Evolutionary conservation across 2,329 filamentous ascomycete genomes (phyloP), one percentile per base, ranked within the genome.

Genomic region (Cryphonectria radicalis): DNA sequence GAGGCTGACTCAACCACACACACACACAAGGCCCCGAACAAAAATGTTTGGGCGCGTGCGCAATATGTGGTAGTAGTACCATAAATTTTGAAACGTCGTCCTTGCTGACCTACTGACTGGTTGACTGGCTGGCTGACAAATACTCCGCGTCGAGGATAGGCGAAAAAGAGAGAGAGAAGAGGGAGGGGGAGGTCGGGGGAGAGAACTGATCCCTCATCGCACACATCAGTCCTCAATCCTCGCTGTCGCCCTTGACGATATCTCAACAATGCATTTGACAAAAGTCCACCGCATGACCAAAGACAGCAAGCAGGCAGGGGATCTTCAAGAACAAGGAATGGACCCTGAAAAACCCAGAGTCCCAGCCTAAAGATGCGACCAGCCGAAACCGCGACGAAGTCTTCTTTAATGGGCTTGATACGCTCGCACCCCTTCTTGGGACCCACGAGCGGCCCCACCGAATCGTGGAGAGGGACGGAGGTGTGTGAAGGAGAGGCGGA

Each of bases 401-500:
- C 46, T n/a, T 42, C 63, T 32, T 63, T 59, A 40, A 66, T 46
- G 40, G 68, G 28, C 46, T 70, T 70, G 69, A 70, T 70, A 70
- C 63, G 66, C 63, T 70, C 64, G 57, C 69, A 10, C 69, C 64
- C 57, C 69, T 22, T 19, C 60, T 46, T 40, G 37, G 37, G 37
- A 28, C 46, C 63, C 63, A 43, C 43, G 42, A n/a, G 42, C 14
- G 63, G 40, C 42, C 28, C 63, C 42, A 65, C 40, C 63, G 46
- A 40, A 66, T 66, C 32, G 43, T 66, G 46, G 64, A 66, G 64
- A 57, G 55, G 17, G 25, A 57, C n/a, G 53, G 53, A 57, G 17
- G 46, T 50, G 46, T n/a, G 46, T 17, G 42, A 50, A 50, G 6
- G 19, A 50, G 46, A 50, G 46, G 17, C 17, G 22, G 46, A 22